These are phyloP conservation scores for Scheffersomyces lignosus DNA, from an alignment of 805 yeast genomes.

Conservation along the genomic window DNA sequence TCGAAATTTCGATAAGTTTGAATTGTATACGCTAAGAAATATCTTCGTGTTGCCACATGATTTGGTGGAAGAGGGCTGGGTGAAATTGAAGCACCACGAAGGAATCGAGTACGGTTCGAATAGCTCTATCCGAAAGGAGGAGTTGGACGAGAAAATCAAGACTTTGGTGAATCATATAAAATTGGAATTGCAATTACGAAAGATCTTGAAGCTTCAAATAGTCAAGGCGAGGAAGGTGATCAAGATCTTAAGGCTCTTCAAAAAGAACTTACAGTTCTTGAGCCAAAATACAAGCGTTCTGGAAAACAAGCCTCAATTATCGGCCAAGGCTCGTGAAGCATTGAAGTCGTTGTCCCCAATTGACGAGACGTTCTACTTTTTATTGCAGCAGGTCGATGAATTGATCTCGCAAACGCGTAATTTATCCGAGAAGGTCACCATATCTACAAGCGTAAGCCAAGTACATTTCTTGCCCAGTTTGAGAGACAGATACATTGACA, in stretches of 20 bases:
- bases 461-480: conserved; percentile 25
- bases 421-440: conserved; percentile 17
- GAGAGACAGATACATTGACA: conserved; percentile 41
- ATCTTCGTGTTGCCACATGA: conserved; percentile 69
- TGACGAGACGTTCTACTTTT: conserved; percentile 47
- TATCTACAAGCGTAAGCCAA: conserved; percentile 20
- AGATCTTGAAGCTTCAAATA: conserved; percentile 39
- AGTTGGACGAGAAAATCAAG: conserved; percentile 30
- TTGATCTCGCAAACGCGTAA: conserved; percentile 28
- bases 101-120: conserved; percentile 35
- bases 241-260: conserved; percentile 30
- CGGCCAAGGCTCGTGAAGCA: conserved; percentile 22
- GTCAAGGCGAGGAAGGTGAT: conserved; percentile 38
- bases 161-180: conserved; percentile 39
- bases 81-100: conserved; percentile 68
- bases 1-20: conserved; percentile 81
- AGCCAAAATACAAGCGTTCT: conserved; percentile 13
- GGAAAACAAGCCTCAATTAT: conserved; percentile 16
- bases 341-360: conserved; percentile 43
- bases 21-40: conserved; percentile 76
- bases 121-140: conserved; percentile 6
- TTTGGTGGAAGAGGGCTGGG: conserved; percentile 62
- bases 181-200: conserved; percentile 44
- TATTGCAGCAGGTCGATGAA: conserved; percentile 44
- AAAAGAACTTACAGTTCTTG: conserved; percentile 28